Percentiles rank a stretch among this genome's conserved stretches.
These are phyloP conservation scores for Trichoderma endophyticum DNA, from an alignment of 2,329 filamentous ascomycete genomes.

Conservation along the genomic window DNA sequence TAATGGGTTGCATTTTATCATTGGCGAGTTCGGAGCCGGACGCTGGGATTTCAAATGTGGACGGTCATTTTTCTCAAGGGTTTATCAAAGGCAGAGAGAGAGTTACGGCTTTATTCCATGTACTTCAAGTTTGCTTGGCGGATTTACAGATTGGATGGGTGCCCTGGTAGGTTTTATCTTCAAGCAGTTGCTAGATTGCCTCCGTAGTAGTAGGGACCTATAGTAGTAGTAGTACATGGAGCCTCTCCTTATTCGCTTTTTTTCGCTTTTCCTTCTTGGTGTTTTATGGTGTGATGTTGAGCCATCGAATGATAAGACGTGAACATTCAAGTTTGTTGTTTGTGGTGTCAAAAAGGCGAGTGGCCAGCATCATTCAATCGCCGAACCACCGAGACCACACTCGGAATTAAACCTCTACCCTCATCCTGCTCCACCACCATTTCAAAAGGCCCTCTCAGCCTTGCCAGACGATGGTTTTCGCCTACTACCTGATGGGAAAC, in stretches of 20 bases:
- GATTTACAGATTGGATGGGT: not conserved
- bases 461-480: not conserved
- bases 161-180: not conserved
- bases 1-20: not conserved
- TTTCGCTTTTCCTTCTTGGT: not conserved
- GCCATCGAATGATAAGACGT: too few relatives aligned
- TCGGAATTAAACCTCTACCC: not conserved
- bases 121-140: not conserved
- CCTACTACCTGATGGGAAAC: not conserved
- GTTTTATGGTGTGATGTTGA: not conserved
- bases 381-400: not conserved
- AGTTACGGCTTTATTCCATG: not conserved
- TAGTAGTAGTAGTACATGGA: not conserved
- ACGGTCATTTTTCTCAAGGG: not conserved
- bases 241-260: not conserved
- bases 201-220: not conserved
- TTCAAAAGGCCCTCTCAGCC: not conserved
- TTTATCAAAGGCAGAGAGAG: not conserved
- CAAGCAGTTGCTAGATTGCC: not conserved
- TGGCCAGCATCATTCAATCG: not conserved
- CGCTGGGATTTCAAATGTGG: not conserved
- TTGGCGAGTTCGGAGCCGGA: not conserved
- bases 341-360: not conserved
- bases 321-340: too few relatives aligned
- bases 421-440: not conserved